phyloP scores from a whole-genome alignment of 306 rosid species.

The Lotus japonicus region DNA sequence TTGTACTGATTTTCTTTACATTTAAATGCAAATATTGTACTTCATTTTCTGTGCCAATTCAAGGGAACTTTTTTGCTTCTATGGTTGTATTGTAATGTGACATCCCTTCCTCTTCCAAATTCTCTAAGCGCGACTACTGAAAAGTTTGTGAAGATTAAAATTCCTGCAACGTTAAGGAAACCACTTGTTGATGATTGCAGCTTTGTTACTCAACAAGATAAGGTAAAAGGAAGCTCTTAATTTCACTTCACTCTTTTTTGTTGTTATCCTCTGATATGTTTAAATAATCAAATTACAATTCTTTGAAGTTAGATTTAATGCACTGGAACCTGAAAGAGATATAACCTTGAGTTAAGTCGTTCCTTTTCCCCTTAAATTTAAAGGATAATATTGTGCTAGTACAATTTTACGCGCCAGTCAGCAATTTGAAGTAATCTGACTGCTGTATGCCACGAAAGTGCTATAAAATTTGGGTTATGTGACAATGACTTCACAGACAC shows the following conservation, averaged over 20 bases:
- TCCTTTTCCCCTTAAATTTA: slow-evolving; percentile 8
- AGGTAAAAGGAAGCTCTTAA: slow-evolving; percentile 42
- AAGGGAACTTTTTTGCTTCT: no score
- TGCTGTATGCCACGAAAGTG: neutral
- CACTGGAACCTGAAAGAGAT: neutral
- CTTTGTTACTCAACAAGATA: slow-evolving; percentile 79
- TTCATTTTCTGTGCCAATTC: no score
- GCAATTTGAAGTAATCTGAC: neutral
- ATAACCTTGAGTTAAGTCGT: neutral
- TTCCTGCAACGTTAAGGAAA: slow-evolving; percentile 81
- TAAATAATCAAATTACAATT: slow-evolving; percentile 10
- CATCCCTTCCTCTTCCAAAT: no score
- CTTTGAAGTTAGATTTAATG: neutral
- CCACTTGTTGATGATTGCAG: slow-evolving; percentile 96
- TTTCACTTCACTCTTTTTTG: slow-evolving; percentile 3
- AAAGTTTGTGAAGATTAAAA: slow-evolving; percentile 87
- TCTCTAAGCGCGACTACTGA: slow-evolving; percentile 46
- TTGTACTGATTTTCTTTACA: no score
- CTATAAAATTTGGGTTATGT: neutral
- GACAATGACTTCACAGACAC: neutral
- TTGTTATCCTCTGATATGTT: neutral
- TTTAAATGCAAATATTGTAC: no score
- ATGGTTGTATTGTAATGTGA: no score
- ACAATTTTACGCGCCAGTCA: neutral
- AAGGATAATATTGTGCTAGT: neutral